Base-by-base conservation (phyloP, 768 basidiomycete genomes). In the Tricholoma terreum region DNA sequence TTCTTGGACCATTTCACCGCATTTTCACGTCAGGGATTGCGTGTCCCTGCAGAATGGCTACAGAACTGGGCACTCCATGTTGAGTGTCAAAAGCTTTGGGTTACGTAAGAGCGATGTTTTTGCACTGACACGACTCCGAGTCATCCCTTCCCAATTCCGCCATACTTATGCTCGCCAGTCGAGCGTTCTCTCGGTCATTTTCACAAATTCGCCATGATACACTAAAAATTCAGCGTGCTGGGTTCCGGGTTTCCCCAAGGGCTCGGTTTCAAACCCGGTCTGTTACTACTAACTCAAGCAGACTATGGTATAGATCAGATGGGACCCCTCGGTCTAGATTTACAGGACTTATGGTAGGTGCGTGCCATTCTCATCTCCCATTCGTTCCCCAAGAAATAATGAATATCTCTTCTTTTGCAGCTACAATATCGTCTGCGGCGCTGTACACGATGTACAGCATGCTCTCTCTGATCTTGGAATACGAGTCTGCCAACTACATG, bases 261-360 rank as follows among this genome's bases (percentile, higher is more conserved):
- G 34, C 57, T 33, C 61, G 50, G 35, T 56, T 48, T 58, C 61
- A 42, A 31, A 42, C 59, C 31, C 64, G 67, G 17, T 66, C 68
- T 8, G 54, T n/a, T n/a, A n/a, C 65, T 12, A 65, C 66, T 14
- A 54, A 70, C 50, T 64, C 65, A 38, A 58, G 62, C 9, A 73
- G 63, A 59, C 15, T 75, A 38, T 71, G 69, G 58, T 74, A 67
- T 63, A 65, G 69, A 59, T 61, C 59, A 27, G 73, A 77, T 67
- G 75, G 75, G 31, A 69, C 68, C 35, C 71, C 71, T 42, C 63
- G 75, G 49, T 75, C 74, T 4, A 70, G 66, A 59, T 48, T 67
- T 45, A 71, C 71, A 50, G 73, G 73, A 10, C 63, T 68, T 11
- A 56, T 68, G 14, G 67, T 72, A 54, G 69, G 74, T 75, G 50